These are phyloP conservation scores for Fusarium euwallaceae DNA, from an alignment of 2,329 filamentous ascomycete species.

Conservation along the genomic window DNA sequence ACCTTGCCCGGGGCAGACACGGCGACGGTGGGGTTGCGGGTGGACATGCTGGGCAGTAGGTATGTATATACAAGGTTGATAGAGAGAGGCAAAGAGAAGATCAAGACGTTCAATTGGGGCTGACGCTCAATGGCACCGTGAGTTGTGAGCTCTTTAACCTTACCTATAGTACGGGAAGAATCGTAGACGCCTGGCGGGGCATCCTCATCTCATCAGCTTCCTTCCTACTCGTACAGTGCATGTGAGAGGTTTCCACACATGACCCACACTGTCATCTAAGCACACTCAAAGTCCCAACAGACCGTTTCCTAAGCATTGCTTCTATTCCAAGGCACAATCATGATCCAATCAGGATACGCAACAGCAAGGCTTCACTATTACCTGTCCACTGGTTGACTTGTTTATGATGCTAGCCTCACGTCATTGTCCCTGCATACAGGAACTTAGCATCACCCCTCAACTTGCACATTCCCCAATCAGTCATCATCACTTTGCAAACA, in stretches of 20 bases:
- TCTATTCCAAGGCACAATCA: neutral
- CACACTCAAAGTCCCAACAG: neutral
- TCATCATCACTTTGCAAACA: constrained; percentile 5
- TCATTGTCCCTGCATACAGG: constrained; percentile 3
- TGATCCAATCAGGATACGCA: constrained; percentile 14
- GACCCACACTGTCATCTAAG: constrained; percentile 31
- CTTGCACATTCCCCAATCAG: neutral
- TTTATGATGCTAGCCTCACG: constrained; percentile 31
- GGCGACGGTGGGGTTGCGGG: constrained; percentile 60
- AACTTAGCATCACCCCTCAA: neutral
- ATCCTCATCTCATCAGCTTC: constrained; percentile 29
- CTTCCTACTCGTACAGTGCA: constrained; percentile 35
- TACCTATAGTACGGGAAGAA: constrained; percentile 34
- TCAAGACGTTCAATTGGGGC: neutral
- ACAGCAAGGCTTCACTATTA: neutral
- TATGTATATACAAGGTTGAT: neutral
- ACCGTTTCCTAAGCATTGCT: neutral
- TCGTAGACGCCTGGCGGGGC: constrained; percentile 40
- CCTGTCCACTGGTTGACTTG: neutral
- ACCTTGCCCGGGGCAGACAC: constrained; percentile 97
- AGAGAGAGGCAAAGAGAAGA: neutral
- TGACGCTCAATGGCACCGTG: constrained; percentile 4
- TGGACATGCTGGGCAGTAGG: constrained; percentile 29
- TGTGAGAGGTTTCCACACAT: neutral
- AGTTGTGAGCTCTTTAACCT: constrained; percentile 30